Evolutionary conservation across 2,329 filamentous ascomycete genomes (phyloP).

Genomic region (Dryadomyces quercivorus): DNA sequence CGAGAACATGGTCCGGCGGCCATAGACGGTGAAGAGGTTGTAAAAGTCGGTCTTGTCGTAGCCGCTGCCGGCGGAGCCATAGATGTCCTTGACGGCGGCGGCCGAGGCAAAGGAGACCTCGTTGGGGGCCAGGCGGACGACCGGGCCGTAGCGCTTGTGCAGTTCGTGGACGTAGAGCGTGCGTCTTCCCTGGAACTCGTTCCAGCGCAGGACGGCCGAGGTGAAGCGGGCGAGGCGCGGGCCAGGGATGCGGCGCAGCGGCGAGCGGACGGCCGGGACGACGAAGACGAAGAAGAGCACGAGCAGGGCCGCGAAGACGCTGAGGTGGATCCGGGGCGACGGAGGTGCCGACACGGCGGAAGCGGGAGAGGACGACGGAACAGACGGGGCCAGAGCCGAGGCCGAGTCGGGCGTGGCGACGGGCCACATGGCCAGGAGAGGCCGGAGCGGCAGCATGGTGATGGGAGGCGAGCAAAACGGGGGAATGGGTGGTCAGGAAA

Average conservation of each 20-base stretch:
- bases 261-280: slow-evolving; percentile 18
- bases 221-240: slow-evolving; percentile 35
- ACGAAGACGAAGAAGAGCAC: slow-evolving; percentile 5
- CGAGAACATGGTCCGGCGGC: slow-evolving; percentile 48
- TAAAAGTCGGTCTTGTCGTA: slow-evolving; percentile 57
- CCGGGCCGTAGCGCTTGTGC: slow-evolving; percentile 42
- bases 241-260: slow-evolving; percentile 33
- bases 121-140: slow-evolving; percentile 43
- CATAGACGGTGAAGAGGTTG: slow-evolving; percentile 45
- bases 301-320: slow-evolving; percentile 3
- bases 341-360: neutral
- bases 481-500: no score
- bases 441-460: neutral
- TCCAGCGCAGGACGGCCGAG: slow-evolving; percentile 37
- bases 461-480: no score
- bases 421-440: neutral
- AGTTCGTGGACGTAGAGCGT: slow-evolving; percentile 43
- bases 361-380: neutral
- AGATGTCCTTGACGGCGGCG: slow-evolving; percentile 49
- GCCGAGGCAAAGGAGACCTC: slow-evolving; percentile 48
- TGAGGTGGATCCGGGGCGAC: neutral
- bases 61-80: slow-evolving; percentile 47
- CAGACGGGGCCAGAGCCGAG: neutral
- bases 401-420: neutral
- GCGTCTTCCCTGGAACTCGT: slow-evolving; percentile 41